These are phyloP conservation scores for Monilinia fructigena DNA, from an alignment of 2,329 filamentous ascomycete species.

Conservation along the genomic window DNA sequence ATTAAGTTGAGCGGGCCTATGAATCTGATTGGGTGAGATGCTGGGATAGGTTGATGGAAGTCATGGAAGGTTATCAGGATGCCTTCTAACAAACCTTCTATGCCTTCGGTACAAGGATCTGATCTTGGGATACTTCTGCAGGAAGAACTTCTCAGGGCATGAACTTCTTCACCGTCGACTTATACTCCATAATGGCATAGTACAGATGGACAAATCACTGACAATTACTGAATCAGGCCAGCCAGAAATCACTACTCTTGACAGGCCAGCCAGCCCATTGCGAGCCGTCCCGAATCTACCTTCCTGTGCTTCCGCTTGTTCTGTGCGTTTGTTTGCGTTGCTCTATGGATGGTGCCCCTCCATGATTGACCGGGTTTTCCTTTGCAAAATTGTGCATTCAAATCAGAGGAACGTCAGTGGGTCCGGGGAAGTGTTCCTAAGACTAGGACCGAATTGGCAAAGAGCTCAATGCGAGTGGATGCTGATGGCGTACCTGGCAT, in stretches of 20 bases:
- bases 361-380: too few relatives aligned
- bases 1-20: conserved; percentile 10
- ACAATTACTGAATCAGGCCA: neutral
- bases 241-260: neutral
- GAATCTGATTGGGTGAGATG: conserved; percentile 12
- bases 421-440: conserved; percentile 24
- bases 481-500: conserved; percentile 17
- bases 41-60: conserved; percentile 13
- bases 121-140: conserved; percentile 16
- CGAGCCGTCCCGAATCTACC: neutral
- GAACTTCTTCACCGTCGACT: conserved; percentile 15
- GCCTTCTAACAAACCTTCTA: conserved; percentile 15
- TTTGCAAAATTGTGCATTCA: conserved; percentile 19
- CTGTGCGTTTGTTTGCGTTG: neutral
- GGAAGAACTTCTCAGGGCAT: conserved; percentile 9
- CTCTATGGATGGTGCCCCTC: too few relatives aligned
- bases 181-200: neutral
- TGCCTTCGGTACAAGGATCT: conserved; percentile 8
- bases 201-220: neutral
- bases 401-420: conserved; percentile 11
- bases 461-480: conserved; percentile 7
- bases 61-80: conserved; percentile 19
- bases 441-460: conserved; percentile 12
- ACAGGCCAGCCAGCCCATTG: neutral
- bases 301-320: neutral